Evolutionary conservation across 2,329 filamentous ascomycete genomes (phyloP).

Genomic region (Aspergillus sp.): DNA sequence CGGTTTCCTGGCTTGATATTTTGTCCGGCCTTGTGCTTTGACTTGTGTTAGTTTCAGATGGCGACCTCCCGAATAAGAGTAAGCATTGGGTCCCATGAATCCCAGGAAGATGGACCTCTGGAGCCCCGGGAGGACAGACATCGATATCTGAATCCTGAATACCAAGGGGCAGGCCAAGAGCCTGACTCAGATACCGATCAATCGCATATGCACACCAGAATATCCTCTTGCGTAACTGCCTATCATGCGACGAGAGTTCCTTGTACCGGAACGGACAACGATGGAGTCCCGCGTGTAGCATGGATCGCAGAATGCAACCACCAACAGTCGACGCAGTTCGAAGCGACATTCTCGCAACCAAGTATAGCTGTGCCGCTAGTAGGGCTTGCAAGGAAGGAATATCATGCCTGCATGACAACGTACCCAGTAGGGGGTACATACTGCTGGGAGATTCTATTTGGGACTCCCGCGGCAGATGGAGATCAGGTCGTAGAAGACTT

Average conservation of each 20-base stretch:
- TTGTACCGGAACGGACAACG: conserved; percentile 47
- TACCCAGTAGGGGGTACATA: conserved; percentile 31
- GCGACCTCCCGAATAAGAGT: neutral
- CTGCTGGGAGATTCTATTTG: conserved; percentile 34
- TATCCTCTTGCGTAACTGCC: conserved; percentile 36
- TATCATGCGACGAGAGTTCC: conserved; percentile 37
- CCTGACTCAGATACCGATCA: conserved; percentile 36
- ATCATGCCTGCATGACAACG: conserved; percentile 38
- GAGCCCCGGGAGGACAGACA: conserved; percentile 41
- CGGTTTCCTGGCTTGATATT: neutral
- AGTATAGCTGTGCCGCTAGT: conserved; percentile 44
- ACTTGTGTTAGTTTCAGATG: neutral
- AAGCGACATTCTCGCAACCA: conserved; percentile 44
- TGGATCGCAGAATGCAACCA: conserved; percentile 41
- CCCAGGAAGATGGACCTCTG: conserved; percentile 32
- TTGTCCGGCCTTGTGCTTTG: conserved; percentile 1
- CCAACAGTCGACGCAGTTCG: conserved; percentile 45
- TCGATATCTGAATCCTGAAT: conserved; percentile 39
- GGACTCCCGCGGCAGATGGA: conserved; percentile 27
- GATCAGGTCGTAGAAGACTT: conserved; percentile 25
- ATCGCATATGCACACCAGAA: conserved; percentile 39
- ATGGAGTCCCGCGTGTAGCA: conserved; percentile 47
- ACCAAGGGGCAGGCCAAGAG: conserved; percentile 34
- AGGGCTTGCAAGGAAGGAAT: conserved; percentile 44
- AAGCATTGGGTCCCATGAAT: neutral